These are phyloP conservation scores for Clitoria ternatea DNA, from an alignment of 306 rosid species.

Conservation along the genomic window DNA sequence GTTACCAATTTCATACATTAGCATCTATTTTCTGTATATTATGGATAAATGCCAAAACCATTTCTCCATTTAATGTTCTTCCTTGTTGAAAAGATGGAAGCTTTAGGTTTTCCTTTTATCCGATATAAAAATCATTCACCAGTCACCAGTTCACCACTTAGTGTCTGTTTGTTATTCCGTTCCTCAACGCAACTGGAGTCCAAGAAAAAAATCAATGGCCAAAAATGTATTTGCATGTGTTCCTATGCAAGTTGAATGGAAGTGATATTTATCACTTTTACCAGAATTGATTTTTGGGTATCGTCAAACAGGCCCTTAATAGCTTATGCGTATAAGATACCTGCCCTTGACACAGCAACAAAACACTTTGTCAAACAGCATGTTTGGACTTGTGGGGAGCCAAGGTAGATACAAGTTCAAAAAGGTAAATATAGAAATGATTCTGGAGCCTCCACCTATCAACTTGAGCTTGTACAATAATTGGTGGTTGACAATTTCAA, in stretches of 20 bases:
- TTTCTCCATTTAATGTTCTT: background rate
- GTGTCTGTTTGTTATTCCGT: too few relatives aligned
- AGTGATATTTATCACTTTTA: too few relatives aligned
- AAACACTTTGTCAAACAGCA: background rate
- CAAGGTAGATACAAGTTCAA: too few relatives aligned
- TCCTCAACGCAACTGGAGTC: too few relatives aligned
- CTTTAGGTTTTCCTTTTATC: background rate
- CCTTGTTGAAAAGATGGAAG: background rate
- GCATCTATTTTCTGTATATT: background rate
- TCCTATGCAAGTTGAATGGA: too few relatives aligned
- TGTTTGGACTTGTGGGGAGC: background rate
- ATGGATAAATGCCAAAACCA: background rate
- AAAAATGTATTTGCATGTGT: too few relatives aligned
- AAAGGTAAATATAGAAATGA: background rate
- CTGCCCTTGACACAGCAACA: background rate
- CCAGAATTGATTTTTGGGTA: too few relatives aligned
- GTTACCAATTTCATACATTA: background rate
- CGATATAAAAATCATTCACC: background rate
- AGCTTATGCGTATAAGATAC: background rate
- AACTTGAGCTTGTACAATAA: background rate
- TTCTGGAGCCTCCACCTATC: background rate
- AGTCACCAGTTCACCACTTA: too few relatives aligned
- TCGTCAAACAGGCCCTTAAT: too few relatives aligned
- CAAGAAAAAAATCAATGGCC: too few relatives aligned
- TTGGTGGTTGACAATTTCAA: background rate